A percentile compares a stretch with the other conserved stretches of the same genome.
Evolutionary conservation across 1,284 basidiomycete species (phyloP).

Genomic region (Cutaneotrichosporon cyanovorans): DNA sequence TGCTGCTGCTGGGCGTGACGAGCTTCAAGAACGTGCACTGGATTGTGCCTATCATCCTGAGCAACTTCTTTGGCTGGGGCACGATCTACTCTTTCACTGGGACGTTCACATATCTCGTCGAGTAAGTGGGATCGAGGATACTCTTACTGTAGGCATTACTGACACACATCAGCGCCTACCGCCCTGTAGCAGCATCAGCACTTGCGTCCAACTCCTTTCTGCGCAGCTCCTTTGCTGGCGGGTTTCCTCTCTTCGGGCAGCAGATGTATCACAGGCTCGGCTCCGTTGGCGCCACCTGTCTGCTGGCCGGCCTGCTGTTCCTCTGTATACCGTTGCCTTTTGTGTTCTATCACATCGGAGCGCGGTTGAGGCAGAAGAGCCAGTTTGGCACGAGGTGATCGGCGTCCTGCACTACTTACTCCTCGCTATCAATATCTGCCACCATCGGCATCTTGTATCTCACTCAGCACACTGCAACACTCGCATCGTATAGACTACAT

Average conservation of each 20-base stretch:
- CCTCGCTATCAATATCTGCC: too few species aligned
- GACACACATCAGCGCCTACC: slow-evolving; percentile 54
- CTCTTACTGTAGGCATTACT: neutral
- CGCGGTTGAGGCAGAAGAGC: slow-evolving; percentile 20
- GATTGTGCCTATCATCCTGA: slow-evolving; percentile 45
- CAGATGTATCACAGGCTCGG: slow-evolving; percentile 51
- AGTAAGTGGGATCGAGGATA: slow-evolving; percentile 7
- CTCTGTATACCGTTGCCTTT: slow-evolving; percentile 64
- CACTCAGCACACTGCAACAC: too few species aligned
- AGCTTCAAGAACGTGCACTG: slow-evolving; percentile 61
- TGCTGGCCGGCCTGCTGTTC: slow-evolving; percentile 64
- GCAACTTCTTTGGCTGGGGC: slow-evolving; percentile 40
- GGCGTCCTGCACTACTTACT: too few species aligned
- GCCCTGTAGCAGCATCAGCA: slow-evolving; percentile 67
- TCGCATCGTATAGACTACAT: too few species aligned
- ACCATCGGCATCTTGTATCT: too few species aligned
- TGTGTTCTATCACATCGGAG: slow-evolving; percentile 42
- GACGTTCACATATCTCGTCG: slow-evolving; percentile 55
- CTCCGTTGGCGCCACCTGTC: slow-evolving; percentile 64
- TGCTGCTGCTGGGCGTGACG: slow-evolving; percentile 68
- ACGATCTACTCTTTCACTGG: slow-evolving; percentile 57
- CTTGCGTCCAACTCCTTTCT: slow-evolving; percentile 66
- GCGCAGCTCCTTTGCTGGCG: slow-evolving; percentile 60
- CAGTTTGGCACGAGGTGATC: neutral
- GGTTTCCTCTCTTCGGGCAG: slow-evolving; percentile 55